These are phyloP conservation scores for Paramecium tetraurelia DNA, from an alignment of 73 alveolate species.

Conservation along the genomic window DNA sequence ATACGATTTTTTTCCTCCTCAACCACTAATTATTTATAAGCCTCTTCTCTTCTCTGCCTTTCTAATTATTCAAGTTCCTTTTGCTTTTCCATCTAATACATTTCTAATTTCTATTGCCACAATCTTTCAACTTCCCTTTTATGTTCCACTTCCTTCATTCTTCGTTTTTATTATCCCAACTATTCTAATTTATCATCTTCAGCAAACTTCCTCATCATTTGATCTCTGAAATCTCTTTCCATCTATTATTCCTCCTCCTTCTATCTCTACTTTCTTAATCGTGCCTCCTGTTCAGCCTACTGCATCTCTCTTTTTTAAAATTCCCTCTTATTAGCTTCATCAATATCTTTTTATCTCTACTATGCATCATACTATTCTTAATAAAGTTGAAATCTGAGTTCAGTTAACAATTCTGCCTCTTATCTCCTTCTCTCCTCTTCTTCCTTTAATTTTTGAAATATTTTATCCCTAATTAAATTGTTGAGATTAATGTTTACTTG, in stretches of 20 bases:
- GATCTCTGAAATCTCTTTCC: slow-evolving; percentile 63
- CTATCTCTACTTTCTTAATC: slow-evolving; percentile 45
- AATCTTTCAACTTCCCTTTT: slow-evolving; percentile 61
- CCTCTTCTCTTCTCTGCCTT: slow-evolving; percentile 17
- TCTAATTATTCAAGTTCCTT: slow-evolving; percentile 58
- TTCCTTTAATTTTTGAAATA: slow-evolving; percentile 55
- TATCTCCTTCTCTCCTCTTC: slow-evolving; percentile 66
- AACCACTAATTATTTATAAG: slow-evolving; percentile 24
- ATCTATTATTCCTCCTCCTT: slow-evolving; percentile 52
- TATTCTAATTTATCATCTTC: slow-evolving; percentile 59
- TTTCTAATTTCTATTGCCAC: slow-evolving; percentile 53
- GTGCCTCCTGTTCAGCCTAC: slow-evolving; percentile 53
- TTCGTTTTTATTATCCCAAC: slow-evolving; percentile 46
- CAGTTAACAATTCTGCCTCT: slow-evolving; percentile 45
- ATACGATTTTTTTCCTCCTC: slow-evolving; percentile 54
- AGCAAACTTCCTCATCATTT: slow-evolving; percentile 59
- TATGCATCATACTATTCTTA: slow-evolving; percentile 62
- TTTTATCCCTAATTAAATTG: not conserved
- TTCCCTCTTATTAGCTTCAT: slow-evolving; percentile 61
- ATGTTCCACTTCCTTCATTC: slow-evolving; percentile 62
- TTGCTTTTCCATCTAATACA: slow-evolving; percentile 52
- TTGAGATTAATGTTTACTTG: not conserved
- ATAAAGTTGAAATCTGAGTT: slow-evolving; percentile 48
- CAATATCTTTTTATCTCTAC: slow-evolving; percentile 56
- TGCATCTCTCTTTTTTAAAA: slow-evolving; percentile 52